Base-by-base conservation (phyloP, 140 eudicot species). In the Flaveria floridana region DNA sequence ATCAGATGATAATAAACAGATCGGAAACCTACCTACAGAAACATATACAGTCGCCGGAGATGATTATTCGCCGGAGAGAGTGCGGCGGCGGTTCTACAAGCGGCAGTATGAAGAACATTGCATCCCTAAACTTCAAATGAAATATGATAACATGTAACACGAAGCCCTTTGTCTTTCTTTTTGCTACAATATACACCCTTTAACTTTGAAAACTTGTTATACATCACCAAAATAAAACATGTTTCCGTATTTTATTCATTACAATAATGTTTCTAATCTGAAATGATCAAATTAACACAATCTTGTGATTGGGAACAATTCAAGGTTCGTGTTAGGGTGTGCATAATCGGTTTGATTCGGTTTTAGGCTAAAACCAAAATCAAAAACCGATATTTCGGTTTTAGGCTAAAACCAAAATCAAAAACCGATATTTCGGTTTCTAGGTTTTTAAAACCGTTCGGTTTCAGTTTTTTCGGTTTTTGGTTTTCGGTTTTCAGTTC, bases 81-180 rank as follows among this genome's bases (percentile, higher is more conserved):
- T 34, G 10, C 21, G 81, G 71, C 66, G 77, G 47, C 69, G 76
- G 20, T 70, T 70, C 53, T 76, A 42, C 16, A 18, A 68, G 65
- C 63, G 71, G 64, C 81, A 62, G 37, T 50, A 61, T 37, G 18
- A 10, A 63, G 37, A 64, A 63, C 78, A 61, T 61, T 30, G 37
- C 78, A 61, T 74, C 71, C 62, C 62, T 74, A 67, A 53, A 15
- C 58, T 53, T 66, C 19, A 51, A 76, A 48, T 65, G 67, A 65
- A 76, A 10, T 30, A 39, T 67, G 55, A 8, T 42, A 11, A 3
- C 6, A 6, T 0, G 26, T 34, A 34, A 6, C 8, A 44, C 50
- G 14, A 51, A 18, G 73, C 55, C 78, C 78, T 63, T 71, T 65
- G 16, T 62, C 51, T 78, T 71, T 78, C 18, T 7, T 55, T 51